These are phyloP conservation scores for Thelonectria discophora DNA, from an alignment of 2,329 filamentous ascomycete genomes.

Conservation along the genomic window DNA sequence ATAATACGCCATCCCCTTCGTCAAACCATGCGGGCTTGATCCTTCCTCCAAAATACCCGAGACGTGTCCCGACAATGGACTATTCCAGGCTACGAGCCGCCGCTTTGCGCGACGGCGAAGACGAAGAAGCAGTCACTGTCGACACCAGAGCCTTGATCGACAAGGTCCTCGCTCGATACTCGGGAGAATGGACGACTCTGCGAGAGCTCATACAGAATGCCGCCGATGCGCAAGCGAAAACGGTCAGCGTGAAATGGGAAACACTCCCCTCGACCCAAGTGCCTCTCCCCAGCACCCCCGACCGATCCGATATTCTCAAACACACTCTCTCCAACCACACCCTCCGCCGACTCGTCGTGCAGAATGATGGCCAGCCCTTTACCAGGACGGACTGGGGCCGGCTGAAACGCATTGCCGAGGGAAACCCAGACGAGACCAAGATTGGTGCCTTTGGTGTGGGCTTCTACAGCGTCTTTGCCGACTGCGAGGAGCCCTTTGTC, in stretches of 20 bases:
- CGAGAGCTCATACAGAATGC: conserved; percentile 98
- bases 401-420: conserved; percentile 96
- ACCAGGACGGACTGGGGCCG: conserved; percentile 91
- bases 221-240: conserved; percentile 92
- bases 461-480: conserved; percentile 98
- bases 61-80: conserved; percentile 62
- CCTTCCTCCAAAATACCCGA: conserved; percentile 7
- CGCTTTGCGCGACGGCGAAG: conserved; percentile 84
- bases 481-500: conserved; percentile 97
- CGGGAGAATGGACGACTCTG: conserved; percentile 90
- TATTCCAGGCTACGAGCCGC: conserved; percentile 83
- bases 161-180: conserved; percentile 96
- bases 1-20: neutral
- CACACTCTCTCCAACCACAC: conserved; percentile 88
- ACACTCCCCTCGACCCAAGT: conserved; percentile 84
- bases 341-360: conserved; percentile 84
- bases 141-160: conserved; percentile 97
- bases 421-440: conserved; percentile 98
- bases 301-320: conserved; percentile 77
- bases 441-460: conserved; percentile 98
- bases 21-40: conserved; percentile 32
- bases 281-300: conserved; percentile 71
- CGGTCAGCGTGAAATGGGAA: conserved; percentile 91
- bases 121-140: conserved; percentile 97
- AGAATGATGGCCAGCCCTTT: conserved; percentile 91